Evolutionary conservation across 805 yeast genomes (phyloP).

Genomic region (Candida namnaoensis): DNA sequence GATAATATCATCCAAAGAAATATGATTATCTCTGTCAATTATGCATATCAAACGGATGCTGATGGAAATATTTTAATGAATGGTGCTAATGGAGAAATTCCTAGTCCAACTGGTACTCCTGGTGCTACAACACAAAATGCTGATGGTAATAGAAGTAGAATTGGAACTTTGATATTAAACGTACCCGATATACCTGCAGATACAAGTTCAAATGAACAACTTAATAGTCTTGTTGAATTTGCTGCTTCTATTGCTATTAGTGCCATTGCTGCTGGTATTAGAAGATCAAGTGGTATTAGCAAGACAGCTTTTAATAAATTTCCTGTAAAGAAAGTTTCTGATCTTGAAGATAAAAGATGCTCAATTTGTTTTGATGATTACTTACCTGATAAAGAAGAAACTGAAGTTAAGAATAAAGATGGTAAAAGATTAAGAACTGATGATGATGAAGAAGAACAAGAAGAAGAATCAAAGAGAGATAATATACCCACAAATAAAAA

Average conservation of each 20-base stretch:
- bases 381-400: slow-evolving; percentile 17
- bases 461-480: background rate
- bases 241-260: slow-evolving; percentile 67
- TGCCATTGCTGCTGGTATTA: slow-evolving; percentile 43
- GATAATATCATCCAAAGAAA: slow-evolving; percentile 16
- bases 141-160: slow-evolving; percentile 19
- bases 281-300: slow-evolving; percentile 44
- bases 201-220: slow-evolving; percentile 43
- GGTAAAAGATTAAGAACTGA: slow-evolving; percentile 7
- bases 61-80: background rate
- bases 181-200: slow-evolving; percentile 59
- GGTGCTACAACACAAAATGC: background rate
- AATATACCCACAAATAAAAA: no score
- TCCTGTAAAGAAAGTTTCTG: slow-evolving; percentile 24
- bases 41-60: slow-evolving; percentile 17
- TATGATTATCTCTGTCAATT: slow-evolving; percentile 31
- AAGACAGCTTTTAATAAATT: slow-evolving; percentile 43
- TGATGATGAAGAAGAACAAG: slow-evolving; percentile 4
- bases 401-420: slow-evolving; percentile 6
- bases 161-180: slow-evolving; percentile 54
- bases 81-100: background rate
- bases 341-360: slow-evolving; percentile 33
- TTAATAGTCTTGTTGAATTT: slow-evolving; percentile 51
- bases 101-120: slow-evolving; percentile 2
- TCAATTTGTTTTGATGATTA: slow-evolving; percentile 58